Conservation (phyloP, 768 basidiomycete species). For the Mycena venus region DNA sequence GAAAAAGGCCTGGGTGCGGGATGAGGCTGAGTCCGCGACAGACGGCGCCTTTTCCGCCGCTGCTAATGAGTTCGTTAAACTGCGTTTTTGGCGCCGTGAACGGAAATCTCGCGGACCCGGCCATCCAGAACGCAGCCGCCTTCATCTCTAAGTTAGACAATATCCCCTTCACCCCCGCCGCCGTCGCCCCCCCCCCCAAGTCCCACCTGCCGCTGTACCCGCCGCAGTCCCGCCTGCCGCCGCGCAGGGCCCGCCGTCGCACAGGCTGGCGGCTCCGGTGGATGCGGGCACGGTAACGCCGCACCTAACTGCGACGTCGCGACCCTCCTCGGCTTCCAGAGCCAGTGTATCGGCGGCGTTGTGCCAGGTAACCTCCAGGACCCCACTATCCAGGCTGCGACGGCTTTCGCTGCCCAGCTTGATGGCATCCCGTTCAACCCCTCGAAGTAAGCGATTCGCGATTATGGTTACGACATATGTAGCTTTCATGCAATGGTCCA, state of each 20-base stretch:
- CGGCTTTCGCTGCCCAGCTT: conserved; percentile 15
- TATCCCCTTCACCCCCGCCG: conserved; percentile 15
- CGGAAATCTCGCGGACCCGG: neutral
- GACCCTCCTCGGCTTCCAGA: conserved; percentile 23
- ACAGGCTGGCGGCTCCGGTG: conserved; percentile 37
- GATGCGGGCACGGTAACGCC: conserved; percentile 39
- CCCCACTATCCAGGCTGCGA: neutral
- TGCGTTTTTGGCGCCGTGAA: conserved; percentile 7
- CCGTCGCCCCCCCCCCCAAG: neutral
- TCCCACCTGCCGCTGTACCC: neutral
- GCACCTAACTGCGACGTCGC: conserved; percentile 39
- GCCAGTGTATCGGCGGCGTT: conserved; percentile 6
- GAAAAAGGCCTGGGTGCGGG: too few relatives aligned
- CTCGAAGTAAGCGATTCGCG: too few relatives aligned
- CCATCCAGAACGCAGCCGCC: conserved; percentile 6
- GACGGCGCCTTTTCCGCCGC: too few relatives aligned
- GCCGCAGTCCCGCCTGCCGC: neutral
- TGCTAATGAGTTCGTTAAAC: too few relatives aligned
- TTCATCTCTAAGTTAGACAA: conserved; percentile 16
- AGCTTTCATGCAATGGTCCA: conserved; percentile 3
- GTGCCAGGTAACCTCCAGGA: neutral
- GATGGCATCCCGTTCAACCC: conserved; percentile 19
- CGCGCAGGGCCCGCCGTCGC: conserved; percentile 40
- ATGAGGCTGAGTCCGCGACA: too few relatives aligned
- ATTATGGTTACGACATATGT: neutral